Conservation (phyloP, 148 eudicot genomes). For the Silene latifolia region DNA sequence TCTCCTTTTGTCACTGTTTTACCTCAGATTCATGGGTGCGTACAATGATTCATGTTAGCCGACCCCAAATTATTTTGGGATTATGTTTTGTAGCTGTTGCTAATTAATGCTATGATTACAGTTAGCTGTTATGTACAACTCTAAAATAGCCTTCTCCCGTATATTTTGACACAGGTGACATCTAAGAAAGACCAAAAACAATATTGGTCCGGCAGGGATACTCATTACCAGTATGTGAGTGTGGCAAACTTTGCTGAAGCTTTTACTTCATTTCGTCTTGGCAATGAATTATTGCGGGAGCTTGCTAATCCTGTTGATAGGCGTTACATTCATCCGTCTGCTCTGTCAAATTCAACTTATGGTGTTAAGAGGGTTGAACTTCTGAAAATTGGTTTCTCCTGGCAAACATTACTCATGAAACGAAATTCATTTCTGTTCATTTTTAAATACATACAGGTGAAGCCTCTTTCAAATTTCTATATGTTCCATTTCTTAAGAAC, state of each 20-base stretch:
- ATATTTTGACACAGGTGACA: slow-evolving; percentile 49
- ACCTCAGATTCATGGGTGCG: neutral
- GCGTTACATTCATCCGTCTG: slow-evolving; percentile 65
- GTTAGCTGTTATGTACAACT: neutral
- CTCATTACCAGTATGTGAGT: slow-evolving; percentile 54
- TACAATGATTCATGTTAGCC: neutral
- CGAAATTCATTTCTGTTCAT: slow-evolving; percentile 67
- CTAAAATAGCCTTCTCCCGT: neutral
- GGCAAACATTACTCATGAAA: slow-evolving; percentile 79
- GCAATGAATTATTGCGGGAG: slow-evolving; percentile 50
- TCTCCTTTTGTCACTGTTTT: neutral
- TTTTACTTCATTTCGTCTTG: slow-evolving; percentile 63
- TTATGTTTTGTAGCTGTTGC: neutral
- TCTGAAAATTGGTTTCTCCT: slow-evolving; percentile 67
- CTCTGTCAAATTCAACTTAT: slow-evolving; percentile 64
- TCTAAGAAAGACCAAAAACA: slow-evolving; percentile 86
- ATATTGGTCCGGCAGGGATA: slow-evolving; percentile 56
- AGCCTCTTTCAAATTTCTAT: neutral
- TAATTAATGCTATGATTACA: slow-evolving; percentile 24
- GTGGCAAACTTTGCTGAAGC: slow-evolving; percentile 76
- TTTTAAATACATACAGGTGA: slow-evolving; percentile 78
- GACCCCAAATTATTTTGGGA: neutral
- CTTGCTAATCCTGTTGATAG: slow-evolving; percentile 63
- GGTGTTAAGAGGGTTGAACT: slow-evolving; percentile 69
- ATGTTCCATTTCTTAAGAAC: neutral